Conservation (phyloP, 805 yeast genomes). For the Hagleromyces aurorensis region DNA sequence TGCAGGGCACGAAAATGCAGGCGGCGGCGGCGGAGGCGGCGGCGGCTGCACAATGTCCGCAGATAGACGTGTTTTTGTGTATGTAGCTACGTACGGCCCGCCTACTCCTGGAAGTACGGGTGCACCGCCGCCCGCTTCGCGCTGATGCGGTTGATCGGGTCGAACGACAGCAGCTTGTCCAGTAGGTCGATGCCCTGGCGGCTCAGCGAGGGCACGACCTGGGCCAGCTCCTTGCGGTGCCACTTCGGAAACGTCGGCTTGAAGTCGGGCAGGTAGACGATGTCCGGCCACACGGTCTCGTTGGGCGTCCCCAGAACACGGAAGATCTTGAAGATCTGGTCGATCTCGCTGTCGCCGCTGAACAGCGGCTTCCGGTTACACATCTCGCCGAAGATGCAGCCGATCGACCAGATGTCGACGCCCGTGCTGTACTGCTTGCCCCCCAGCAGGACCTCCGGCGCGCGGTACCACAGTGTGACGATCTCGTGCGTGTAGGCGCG, state of each 20-base stretch:
- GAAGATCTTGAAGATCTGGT: constrained; percentile 86
- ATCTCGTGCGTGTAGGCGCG: constrained; percentile 97
- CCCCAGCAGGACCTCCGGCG: constrained; percentile 93
- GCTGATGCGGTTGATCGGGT: constrained; percentile 87
- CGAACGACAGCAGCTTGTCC: constrained; percentile 73
- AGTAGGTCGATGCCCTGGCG: constrained; percentile 77
- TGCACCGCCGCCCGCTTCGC: constrained; percentile 90
- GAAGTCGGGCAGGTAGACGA: constrained; percentile 81
- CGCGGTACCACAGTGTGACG: constrained; percentile 96
- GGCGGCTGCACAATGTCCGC: neutral
- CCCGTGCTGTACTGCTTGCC: constrained; percentile 94
- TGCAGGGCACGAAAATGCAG: too few species aligned
- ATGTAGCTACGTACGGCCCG: constrained; percentile 1
- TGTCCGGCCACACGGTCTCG: constrained; percentile 97
- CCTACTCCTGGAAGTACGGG: constrained; percentile 43
- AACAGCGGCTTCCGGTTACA: constrained; percentile 95
- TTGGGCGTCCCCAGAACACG: constrained; percentile 94
- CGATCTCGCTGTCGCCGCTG: constrained; percentile 95
- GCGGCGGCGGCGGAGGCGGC: neutral
- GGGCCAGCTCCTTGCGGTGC: constrained; percentile 82
- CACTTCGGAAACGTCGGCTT: constrained; percentile 76
- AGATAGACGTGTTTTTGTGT: constrained; percentile 1
- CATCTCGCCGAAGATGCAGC: constrained; percentile 97
- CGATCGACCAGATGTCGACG: constrained; percentile 98
- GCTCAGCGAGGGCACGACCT: constrained; percentile 72